A percentile compares a stretch with the other conserved stretches of the same genome.
These are phyloP conservation scores for Cordyceps tenuipes DNA, from an alignment of 2,329 filamentous ascomycete species.

Conservation along the genomic window DNA sequence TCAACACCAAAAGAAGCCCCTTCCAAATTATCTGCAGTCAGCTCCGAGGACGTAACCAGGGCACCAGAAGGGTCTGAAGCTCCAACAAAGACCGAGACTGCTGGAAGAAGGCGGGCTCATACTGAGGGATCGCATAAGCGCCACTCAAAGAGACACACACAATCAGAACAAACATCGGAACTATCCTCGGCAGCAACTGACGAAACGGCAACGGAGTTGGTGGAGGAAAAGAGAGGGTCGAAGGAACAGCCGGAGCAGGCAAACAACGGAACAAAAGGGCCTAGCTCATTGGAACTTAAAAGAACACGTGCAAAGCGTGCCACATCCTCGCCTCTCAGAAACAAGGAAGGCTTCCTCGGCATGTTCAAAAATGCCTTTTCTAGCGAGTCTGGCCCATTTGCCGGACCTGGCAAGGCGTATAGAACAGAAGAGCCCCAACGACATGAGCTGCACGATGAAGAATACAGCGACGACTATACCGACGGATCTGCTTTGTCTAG, in stretches of 20 bases:
- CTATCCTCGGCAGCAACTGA: neutral
- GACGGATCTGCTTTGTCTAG: constrained; percentile 16
- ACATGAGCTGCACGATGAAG: constrained; percentile 21
- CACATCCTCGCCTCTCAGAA: constrained; percentile 40
- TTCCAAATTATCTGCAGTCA: neutral
- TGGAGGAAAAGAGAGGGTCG: neutral
- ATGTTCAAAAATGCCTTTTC: constrained; percentile 54
- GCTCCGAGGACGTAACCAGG: neutral
- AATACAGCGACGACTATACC: constrained; percentile 17
- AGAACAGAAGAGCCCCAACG: constrained; percentile 37
- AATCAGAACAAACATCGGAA: neutral
- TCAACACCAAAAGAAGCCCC: neutral
- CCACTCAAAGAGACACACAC: neutral
- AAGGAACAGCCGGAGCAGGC: constrained; percentile 16
- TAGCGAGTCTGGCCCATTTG: constrained; percentile 47
- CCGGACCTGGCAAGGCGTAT: constrained; percentile 38
- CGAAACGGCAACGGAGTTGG: constrained; percentile 5
- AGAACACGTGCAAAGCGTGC: constrained; percentile 48
- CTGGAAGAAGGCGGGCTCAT: neutral
- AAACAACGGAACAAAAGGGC: constrained; percentile 12
- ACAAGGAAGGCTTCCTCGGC: constrained; percentile 47
- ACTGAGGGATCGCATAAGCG: neutral
- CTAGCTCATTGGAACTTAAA: constrained; percentile 37
- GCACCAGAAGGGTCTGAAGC: neutral
- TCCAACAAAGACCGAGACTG: neutral